Conservation (phyloP, 1,284 basidiomycete species). For the Exsudoporus floridanus region DNA sequence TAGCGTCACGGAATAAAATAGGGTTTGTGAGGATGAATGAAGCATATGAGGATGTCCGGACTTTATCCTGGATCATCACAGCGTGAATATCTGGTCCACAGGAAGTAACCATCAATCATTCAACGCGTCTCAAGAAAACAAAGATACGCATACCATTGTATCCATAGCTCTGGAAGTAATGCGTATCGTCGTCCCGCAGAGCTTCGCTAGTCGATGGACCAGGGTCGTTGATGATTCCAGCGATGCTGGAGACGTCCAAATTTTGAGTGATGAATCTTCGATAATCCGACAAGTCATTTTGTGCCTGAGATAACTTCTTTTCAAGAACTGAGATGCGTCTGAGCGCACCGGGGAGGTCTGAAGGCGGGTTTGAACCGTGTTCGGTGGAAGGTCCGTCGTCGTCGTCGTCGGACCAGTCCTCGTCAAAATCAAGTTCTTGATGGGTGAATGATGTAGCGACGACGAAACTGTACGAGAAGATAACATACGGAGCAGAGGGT, state of each 20-base stretch:
- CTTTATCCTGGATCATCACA: constrained; percentile 84
- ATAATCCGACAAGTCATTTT: constrained; percentile 59
- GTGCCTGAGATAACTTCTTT: constrained; percentile 50
- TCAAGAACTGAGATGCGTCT: constrained; percentile 53
- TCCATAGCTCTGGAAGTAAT: constrained; percentile 95
- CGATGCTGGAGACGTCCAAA: constrained; percentile 45
- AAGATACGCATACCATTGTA: constrained; percentile 67
- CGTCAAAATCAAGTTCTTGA: constrained; percentile 59
- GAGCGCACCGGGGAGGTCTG: constrained; percentile 38
- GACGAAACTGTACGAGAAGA: not conserved
- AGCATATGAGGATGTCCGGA: constrained; percentile 91
- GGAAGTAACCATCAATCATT: not conserved
- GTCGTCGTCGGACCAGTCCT: constrained; percentile 77
- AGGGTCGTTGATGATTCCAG: constrained; percentile 44
- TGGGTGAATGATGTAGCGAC: not conserved
- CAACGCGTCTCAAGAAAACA: not conserved
- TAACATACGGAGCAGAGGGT: constrained; percentile 81
- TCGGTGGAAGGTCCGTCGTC: constrained; percentile 23
- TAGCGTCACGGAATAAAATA: constrained; percentile 77
- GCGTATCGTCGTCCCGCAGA: constrained; percentile 79
- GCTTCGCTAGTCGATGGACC: constrained; percentile 32
- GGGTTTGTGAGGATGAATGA: constrained; percentile 90
- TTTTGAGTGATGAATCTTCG: constrained; percentile 53
- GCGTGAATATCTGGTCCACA: constrained; percentile 65
- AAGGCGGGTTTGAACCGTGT: constrained; percentile 26